phyloP scores from a whole-genome alignment of 108 stramenopile species.

The Pseudonitzschia pungens region DNA sequence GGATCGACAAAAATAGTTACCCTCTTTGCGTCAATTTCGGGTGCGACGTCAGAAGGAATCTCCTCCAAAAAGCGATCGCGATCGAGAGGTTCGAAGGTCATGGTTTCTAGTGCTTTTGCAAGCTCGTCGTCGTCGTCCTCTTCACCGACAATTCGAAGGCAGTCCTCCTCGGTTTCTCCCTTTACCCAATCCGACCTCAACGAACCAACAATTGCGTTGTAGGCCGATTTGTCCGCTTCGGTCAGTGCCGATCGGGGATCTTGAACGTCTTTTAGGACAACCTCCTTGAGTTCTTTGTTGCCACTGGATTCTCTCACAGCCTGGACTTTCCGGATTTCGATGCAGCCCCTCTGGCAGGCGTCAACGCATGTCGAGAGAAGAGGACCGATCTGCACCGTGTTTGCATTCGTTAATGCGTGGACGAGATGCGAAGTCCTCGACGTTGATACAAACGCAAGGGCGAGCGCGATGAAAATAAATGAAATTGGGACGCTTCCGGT shows the following conservation, averaged over 20 bases:
- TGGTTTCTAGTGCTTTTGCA: neutral
- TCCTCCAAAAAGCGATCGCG: constrained; percentile 12
- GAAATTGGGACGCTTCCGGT: neutral
- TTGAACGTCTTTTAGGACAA: constrained; percentile 35
- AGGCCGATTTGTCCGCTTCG: constrained; percentile 42
- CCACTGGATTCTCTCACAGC: constrained; percentile 11
- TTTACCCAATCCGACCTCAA: constrained; percentile 17
- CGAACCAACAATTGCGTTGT: constrained; percentile 35
- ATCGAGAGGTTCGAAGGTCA: constrained; percentile 6
- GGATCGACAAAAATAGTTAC: constrained; percentile 66
- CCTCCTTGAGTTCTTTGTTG: neutral
- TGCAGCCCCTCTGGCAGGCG: constrained; percentile 36
- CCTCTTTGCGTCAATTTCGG: constrained; percentile 9
- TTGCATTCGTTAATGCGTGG: neutral
- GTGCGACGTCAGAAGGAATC: neutral
- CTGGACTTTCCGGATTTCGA: constrained; percentile 30
- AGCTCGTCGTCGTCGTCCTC: constrained; percentile 35
- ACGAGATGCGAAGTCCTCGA: neutral
- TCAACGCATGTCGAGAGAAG: constrained; percentile 31
- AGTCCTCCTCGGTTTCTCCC: neutral
- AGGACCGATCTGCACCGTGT: constrained; percentile 1
- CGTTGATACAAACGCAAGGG: neutral
- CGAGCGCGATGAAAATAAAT: neutral
- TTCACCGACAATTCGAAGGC: constrained; percentile 34
- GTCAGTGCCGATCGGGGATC: constrained; percentile 50